Evolutionary conservation across 1,284 basidiomycete genomes (phyloP), one percentile per base, ranked within the genome.

Genomic region (Cryptococcus hybrid): DNA sequence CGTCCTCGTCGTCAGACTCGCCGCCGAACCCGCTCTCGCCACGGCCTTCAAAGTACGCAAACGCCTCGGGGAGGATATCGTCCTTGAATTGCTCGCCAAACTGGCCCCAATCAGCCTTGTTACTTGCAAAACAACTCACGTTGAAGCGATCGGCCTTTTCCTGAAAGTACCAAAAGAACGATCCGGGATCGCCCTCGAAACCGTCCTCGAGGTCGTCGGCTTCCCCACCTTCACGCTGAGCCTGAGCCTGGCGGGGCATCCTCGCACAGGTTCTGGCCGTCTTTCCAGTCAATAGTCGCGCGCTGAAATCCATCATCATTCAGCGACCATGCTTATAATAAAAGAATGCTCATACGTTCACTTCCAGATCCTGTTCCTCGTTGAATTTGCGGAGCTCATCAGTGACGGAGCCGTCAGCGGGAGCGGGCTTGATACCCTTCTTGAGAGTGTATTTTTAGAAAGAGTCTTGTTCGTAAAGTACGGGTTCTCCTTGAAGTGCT

Each of bases 151-250:
- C 76, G 18, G 53, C 56, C n/a, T 60, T 65, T n/a, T 75, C 72
- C 38, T 78, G 76, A 65, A 81, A 81, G 65, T 65, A 77, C 53
- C 75, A 72, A 74, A 81, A 81, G 74, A 81, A 82, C 1, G 74
- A 76, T 42, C 80, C 80, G 7, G 70, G 68, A 61, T 81, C 80
- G 30, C 75, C 75, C 18, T 77, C 73, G 62, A 66, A 71, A 36
- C 66, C 68, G 2, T 54, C 67, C 12, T 59, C 63, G 48, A 65
- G 61, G 43, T 54, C 57, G 30, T 57, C 64, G 48, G 47, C 51
- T 24, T 61, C 55, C 18, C 44, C 60, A 38, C 66, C 63, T 7
- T 42, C 47, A 35, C 66, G 51, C 45, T 58, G 56, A 55, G 2
- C 53, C 54, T 44, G 58, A 54, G 8, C 40, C 30, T 35, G 55